phyloP scores from a whole-genome alignment of 2,329 filamentous ascomycete species.

The Penicillium sp. region DNA sequence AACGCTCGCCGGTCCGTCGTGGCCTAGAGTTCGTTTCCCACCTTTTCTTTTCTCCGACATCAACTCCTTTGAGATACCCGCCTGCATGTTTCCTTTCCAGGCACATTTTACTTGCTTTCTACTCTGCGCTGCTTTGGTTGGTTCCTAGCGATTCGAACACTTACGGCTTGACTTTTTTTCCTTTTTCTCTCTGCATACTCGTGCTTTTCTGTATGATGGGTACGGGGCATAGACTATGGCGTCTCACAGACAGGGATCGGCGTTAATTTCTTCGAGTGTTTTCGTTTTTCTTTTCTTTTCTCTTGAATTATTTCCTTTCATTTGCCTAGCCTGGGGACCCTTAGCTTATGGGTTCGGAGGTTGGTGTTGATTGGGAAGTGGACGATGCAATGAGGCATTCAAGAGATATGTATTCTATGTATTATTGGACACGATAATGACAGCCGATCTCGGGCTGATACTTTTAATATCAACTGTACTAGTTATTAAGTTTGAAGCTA shows the following conservation, averaged over 20 bases:
- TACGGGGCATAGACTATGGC: slow-evolving; percentile 27
- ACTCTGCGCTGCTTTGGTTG: background rate
- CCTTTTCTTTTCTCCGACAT: background rate
- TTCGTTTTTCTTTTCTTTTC: slow-evolving; percentile 4
- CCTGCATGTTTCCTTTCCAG: slow-evolving; percentile 10
- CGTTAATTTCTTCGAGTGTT: slow-evolving; percentile 12
- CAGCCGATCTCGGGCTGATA: slow-evolving; percentile 5
- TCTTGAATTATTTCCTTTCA: slow-evolving; percentile 7
- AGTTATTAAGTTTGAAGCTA: background rate
- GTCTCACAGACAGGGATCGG: slow-evolving; percentile 23
- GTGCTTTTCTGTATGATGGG: slow-evolving; percentile 9
- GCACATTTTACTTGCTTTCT: background rate
- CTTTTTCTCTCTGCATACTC: background rate
- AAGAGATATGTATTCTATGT: slow-evolving; percentile 28
- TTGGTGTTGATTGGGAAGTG: slow-evolving; percentile 1
- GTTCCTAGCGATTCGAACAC: slow-evolving; percentile 2
- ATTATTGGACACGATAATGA: slow-evolving; percentile 22
- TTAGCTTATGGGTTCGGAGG: background rate
- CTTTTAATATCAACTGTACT: slow-evolving; percentile 1
- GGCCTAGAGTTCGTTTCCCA: slow-evolving; percentile 25
- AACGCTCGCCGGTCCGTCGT: slow-evolving; percentile 36
- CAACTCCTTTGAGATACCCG: slow-evolving; percentile 12
- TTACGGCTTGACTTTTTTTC: slow-evolving; percentile 7
- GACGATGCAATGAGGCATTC: slow-evolving; percentile 18
- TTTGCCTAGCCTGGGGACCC: background rate